phyloP scores from a whole-genome alignment of 2,329 filamentous ascomycete species.

The Thelonectria rubi region DNA sequence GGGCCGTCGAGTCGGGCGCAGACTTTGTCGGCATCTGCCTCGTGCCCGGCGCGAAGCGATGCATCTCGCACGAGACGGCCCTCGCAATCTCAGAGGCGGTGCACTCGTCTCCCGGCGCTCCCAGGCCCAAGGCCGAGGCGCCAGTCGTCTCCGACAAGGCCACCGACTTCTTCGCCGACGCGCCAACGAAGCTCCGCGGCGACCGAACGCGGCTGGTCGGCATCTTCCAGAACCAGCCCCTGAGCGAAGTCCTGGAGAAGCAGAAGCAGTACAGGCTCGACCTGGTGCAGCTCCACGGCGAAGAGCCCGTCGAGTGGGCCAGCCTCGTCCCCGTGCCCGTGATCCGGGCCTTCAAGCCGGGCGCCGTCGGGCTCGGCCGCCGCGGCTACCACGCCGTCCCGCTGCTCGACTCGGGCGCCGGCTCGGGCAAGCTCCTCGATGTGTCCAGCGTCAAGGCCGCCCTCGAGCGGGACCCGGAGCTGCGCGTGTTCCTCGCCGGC shows the following conservation, averaged over 20 bases:
- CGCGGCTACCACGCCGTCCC: conserved; percentile 86
- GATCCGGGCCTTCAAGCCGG: conserved; percentile 83
- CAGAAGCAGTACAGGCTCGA: conserved; percentile 82
- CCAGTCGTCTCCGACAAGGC: conserved; percentile 47
- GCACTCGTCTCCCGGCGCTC: conserved; percentile 68
- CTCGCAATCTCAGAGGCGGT: conserved; percentile 82
- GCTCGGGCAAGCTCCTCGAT: conserved; percentile 83
- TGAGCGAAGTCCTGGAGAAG: conserved; percentile 82
- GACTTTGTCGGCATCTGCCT: conserved; percentile 94
- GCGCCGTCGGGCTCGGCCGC: conserved; percentile 73
- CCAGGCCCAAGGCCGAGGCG: conserved; percentile 46
- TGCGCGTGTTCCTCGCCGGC: conserved; percentile 84
- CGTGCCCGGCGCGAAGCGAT: conserved; percentile 82
- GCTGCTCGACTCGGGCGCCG: conserved; percentile 86
- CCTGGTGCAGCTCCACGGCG: conserved; percentile 90
- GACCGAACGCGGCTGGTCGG: conserved; percentile 82
- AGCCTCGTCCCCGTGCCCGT: conserved; percentile 90
- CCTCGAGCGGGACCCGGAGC: conserved; percentile 72
- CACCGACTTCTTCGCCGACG: conserved; percentile 76
- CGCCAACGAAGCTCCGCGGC: conserved; percentile 58
- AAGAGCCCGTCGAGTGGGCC: conserved; percentile 93
- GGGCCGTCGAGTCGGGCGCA: conserved; percentile 85
- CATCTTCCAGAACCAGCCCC: conserved; percentile 91
- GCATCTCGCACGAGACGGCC: conserved; percentile 80
- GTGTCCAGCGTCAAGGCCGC: conserved; percentile 72